Base-by-base conservation (phyloP, 1,284 basidiomycete genomes). In the Leccinum variabile region DNA sequence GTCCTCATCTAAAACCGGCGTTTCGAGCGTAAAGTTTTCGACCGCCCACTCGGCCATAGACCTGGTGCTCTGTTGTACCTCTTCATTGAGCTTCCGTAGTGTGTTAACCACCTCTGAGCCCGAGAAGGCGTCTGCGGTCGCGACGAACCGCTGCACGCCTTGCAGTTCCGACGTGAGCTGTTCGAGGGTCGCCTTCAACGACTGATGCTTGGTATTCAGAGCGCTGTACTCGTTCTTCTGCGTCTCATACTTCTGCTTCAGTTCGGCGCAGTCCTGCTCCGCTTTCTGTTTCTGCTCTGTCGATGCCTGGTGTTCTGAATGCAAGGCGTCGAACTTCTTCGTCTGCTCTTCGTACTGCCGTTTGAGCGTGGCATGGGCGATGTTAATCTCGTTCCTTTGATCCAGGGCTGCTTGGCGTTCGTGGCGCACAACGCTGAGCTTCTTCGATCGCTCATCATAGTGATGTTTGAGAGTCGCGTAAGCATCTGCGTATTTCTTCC, bases 131-230 rank as follows among this genome's bases (percentile, higher is more conserved):
- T 68, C 66, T 37, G 57, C 59, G 1, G 66, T 66, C 33, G 60
- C 35, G 16, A 69, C 54, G 39, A 70, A 70, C 59, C 9, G 57
- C 28, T 70, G 69, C 16, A 54, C 33, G 8, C 68, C 67, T 6
- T 69, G 69, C 18, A 71, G 53, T 41, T 68, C 67, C 18, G 56
- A 58, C 32, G 62, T 68, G 50, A 63, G 60, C 25, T 69, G 65
- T 30, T 71, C 59, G 32, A 68, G 69, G 25, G 50, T 58, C 44
- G 53, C 57, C 41, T 60, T 71, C 18, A 60, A 28, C 9, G 65
- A 63, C 10, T 60, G 57, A n/a, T 61, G 56, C 57, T 56, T 59
- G 57, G 54, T 55, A 13, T 14, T 53, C 11, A 71, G 56, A 13
- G 49, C 16, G 25, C 18, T 41, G 54, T 71, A 30, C n/a, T 56